Base-by-base conservation (phyloP, 306 rosid genomes). In the Erythrophleum fordii region DNA sequence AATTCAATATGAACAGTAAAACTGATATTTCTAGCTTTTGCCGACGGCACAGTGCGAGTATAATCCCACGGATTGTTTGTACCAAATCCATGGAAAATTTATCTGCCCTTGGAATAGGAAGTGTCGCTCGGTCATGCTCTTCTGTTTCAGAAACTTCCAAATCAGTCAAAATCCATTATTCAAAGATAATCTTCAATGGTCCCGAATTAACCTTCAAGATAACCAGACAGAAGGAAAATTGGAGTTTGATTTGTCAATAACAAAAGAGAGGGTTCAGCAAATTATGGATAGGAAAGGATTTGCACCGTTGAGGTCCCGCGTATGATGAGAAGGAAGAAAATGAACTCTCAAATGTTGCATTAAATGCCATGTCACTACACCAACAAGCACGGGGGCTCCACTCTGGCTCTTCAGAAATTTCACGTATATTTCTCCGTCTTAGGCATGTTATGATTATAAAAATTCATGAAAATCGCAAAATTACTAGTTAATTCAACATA, bases 331-430 rank as follows among this genome's bases (percentile, higher is more conserved):
- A 46, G 23, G 26, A 46, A 70, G 60, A 26, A 70, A 28, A 71
- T 18, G 45, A 71, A 45, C 16, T 28, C 10, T 48, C 61, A 69
- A 79, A 16, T n/a, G 34, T 45, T 42, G 71, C 80, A 53, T 64
- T 79, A 22, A 81, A 62, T 72, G 73, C 16, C 5, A 37, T 80
- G 83, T 80, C 44, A 11, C 66, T 22, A 11, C 10, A 16, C 23
- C 83, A 62, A 51, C 74, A 26, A 46, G 23, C 83, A 80, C 37
- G 37, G 3, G 5, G 18, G 6, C 79, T 52, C 65, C 44, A 31
- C 48, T 6, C 62, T 41, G 39, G n/a, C 62, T 34, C 42, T 71
- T 2, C 10, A 60, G 45, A 80, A 61, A 25, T 64, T 53, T 46
- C 73, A 72, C n/a, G 42, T 35, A 48, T 23, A 13, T 58, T 23